Evolutionary conservation across 441 rosid species (phyloP), one percentile per base, ranked within the genome.

Genomic region (Jatropha multifida): DNA sequence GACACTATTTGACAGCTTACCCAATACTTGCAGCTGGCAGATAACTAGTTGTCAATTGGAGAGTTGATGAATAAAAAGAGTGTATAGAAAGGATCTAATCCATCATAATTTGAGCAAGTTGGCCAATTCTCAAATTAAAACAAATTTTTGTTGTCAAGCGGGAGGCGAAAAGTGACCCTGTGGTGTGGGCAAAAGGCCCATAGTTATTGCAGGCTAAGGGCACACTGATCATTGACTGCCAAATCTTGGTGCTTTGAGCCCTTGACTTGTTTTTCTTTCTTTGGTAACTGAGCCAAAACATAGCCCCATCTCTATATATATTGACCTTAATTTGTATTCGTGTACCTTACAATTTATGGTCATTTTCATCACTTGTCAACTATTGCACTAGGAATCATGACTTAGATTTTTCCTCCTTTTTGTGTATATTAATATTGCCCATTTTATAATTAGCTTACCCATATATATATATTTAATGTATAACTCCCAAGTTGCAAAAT

Each of bases 11-110:
- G 54, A 65, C 32, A 65, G 49, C 52, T 42, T 46, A 46, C 38
- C 70, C 7, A 48, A 67, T 27, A 48, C 11, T 68, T 49, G 72
- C 72, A 69, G 61, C 59, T 49, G 71, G 71, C 71, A 68, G 66
- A 7, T 6, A 52, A 42, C 40, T 59, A 26, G 52, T 42, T 60
- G 65, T 46, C 67, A 72, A 42, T 3, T 17, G 26, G 44, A 51
- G 26, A 20, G 40, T 23, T 20, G 46, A 46, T 2, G 55, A 66
- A 66, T n/a, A 37, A 7, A 52, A 69, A 42, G 0, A 7, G 12
- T 65, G 32, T 6, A 26, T 32, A 32, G 15, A 2, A 65, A n/a
- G 11, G 23, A 46, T 20, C 51, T 17, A 65, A 65, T 42, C 32
- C 32, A 44, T 44, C 23, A 27, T 62, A 13, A 68, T 51, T 32